Base-by-base conservation (phyloP, 768 basidiomycete species). In the Dioszegia hungarica region DNA sequence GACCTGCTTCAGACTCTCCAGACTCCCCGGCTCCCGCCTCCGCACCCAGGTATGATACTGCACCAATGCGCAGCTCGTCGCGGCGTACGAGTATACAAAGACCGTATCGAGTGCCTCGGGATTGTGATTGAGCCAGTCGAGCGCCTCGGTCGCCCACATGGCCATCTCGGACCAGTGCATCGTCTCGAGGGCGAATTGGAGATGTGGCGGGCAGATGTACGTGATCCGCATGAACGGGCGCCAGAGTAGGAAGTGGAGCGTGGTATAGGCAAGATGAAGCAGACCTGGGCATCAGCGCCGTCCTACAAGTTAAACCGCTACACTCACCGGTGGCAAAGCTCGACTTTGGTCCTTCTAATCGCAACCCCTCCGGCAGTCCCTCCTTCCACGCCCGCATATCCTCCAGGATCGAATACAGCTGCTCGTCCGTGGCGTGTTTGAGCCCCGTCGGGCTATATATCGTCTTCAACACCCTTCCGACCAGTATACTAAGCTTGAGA, bases 171-270 rank as follows among this genome's bases (percentile, higher is more conserved):
- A 82, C 90, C 90, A 95, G 61, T 85, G 82, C 67, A 86, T 86
- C 25, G 91, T 81, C 1, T 86, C 88, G 62, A 93, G 77, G 36
- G 83, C 82, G 67, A 94, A 91, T 72, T 88, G 92, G 69, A 94
- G 82, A 70, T 95, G 91, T 11, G 83, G 83, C 9, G 94, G 92
- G 70, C 89, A 88, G 19, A 85, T 82, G 78, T 95, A 98, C 56
- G 89, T 91, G 77, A 97, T 90, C 49, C 94, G 84, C 90, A 97
- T 93, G 79, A 97, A 98, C 29, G 95, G 91, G 47, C 94, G 87
- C 86, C 90, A 95, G 78, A 95, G 93, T 75, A 98, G 88, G 85
- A 98, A 95, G 64, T 85, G 86, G 40, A 97, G 85, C 70, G 89
- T 90, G 28, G 88, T 83, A 74, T 89, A 92, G 37, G 90, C 80